Conservation (phyloP, 768 basidiomycete genomes). For the Kwoniella shandongensis region DNA sequence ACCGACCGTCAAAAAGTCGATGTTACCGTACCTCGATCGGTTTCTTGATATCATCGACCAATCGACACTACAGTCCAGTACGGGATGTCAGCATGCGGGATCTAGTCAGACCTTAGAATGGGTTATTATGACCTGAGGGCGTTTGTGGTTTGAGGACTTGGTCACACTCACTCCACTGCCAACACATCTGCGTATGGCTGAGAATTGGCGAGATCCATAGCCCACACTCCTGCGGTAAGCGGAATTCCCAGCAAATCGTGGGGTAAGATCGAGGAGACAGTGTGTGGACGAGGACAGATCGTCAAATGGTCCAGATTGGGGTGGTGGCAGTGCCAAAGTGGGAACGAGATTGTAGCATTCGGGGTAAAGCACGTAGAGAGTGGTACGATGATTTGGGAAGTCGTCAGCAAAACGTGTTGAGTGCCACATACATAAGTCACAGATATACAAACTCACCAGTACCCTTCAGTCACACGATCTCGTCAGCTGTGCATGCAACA, state of each 20-base stretch:
- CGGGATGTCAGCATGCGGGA: too few relatives aligned
- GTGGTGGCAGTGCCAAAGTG: neutral
- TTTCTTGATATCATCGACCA: slow-evolving; percentile 25
- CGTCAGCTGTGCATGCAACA: neutral
- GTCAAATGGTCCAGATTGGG: neutral
- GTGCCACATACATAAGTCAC: neutral
- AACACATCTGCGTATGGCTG: slow-evolving; percentile 36
- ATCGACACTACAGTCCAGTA: slow-evolving; percentile 22
- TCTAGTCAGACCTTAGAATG: neutral
- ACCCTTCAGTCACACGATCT: slow-evolving; percentile 11
- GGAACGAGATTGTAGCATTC: neutral
- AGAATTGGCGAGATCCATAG: slow-evolving; percentile 28
- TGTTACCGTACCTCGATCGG: slow-evolving; percentile 35
- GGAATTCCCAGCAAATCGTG: too few relatives aligned
- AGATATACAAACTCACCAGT: slow-evolving; percentile 21
- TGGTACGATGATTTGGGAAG: neutral
- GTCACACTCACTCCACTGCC: slow-evolving; percentile 38
- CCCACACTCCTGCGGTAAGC: slow-evolving; percentile 40
- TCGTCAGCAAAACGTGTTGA: neutral
- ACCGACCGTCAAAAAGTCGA: slow-evolving; percentile 41
- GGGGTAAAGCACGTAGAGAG: neutral
- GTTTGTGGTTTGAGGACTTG: neutral
- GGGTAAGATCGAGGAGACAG: neutral
- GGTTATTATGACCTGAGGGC: neutral
- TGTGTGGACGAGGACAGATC: neutral